Conservation (phyloP, 2,329 filamentous ascomycete species). For the Ophiocordyceps australis region DNA sequence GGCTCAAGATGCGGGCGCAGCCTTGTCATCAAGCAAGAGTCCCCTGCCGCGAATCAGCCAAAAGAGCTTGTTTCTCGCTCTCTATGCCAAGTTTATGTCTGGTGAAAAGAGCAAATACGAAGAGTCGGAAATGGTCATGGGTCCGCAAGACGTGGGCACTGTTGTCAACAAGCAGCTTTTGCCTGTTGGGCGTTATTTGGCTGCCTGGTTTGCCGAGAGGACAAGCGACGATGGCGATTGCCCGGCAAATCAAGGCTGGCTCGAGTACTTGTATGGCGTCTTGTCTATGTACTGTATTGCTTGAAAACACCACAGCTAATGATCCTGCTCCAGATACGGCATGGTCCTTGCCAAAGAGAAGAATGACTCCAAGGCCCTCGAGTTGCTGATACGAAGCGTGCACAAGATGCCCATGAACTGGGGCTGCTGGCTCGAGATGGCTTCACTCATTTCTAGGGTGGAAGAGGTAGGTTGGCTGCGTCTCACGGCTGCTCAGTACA, state of each 20-base stretch:
- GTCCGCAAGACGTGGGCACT: slow-evolving; percentile 73
- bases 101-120: slow-evolving; percentile 95
- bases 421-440: slow-evolving; percentile 92
- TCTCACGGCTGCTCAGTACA: slow-evolving; percentile 24
- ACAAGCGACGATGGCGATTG: slow-evolving; percentile 38
- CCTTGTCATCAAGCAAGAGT: slow-evolving; percentile 6
- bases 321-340: slow-evolving; percentile 44
- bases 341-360: slow-evolving; percentile 81
- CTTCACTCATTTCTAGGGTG: slow-evolving; percentile 55
- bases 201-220: slow-evolving; percentile 62
- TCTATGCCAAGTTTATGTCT: slow-evolving; percentile 84
- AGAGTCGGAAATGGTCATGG: slow-evolving; percentile 92
- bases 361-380: slow-evolving; percentile 69
- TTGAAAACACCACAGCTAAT: background rate
- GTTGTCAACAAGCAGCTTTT: slow-evolving; percentile 74
- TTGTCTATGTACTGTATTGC: background rate
- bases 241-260: slow-evolving; percentile 65
- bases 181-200: slow-evolving; percentile 54
- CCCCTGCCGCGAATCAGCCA: slow-evolving; percentile 52
- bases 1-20: slow-evolving; percentile 8
- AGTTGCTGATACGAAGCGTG: slow-evolving; percentile 76
- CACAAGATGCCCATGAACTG: slow-evolving; percentile 89
- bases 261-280: slow-evolving; percentile 53
- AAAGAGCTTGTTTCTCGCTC: slow-evolving; percentile 75
- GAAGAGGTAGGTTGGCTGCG: slow-evolving; percentile 51